Evolutionary conservation across 1,284 basidiomycete genomes (phyloP), one percentile per base, ranked within the genome.

Genomic region (Somion occarium): DNA sequence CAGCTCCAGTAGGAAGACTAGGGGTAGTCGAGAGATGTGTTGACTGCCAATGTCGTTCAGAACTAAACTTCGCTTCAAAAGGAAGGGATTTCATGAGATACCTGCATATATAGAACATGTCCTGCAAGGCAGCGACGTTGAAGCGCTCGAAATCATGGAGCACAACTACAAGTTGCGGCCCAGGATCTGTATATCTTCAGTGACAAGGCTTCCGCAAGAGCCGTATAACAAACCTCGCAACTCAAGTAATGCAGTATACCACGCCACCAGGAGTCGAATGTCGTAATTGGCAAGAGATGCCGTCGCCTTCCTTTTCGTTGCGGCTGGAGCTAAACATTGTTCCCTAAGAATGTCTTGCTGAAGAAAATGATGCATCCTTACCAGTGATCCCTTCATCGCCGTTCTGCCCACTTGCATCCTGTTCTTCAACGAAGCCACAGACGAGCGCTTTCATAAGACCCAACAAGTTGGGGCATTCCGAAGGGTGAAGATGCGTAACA

Each of bases 71-170:
- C n/a, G 42, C 24, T 5, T 2, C 46, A 30, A 5, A 5, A 22
- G n/a, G 34, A 2, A 24, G 5, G 3, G 2, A 26, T 12, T 11
- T 51, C 58, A 25, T n/a, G n/a, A n/a, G n/a, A n/a, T 57, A 83
- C 85, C 83, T 86, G 71, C 78, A 85, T 22, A 88, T 82, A 51
- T 83, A 76, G 43, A 88, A 78, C 7, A 87, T 59, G 58, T 88
- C 84, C 58, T 83, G 79, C 45, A 88, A 64, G 3, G 88, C 71
- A 1, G 58, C 46, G 0, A 76, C 65, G 48, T 86, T 83, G 45
- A 85, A 78, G 60, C 82, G 79, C 59, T 90, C 86, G 56, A 90
- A 86, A 47, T 85, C 80, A 51, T 85, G 82, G 18, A 89, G 60
- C 11, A 87, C 60, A 4, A 84, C 69, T 13, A 81, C 71, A 1